Evolutionary conservation across 306 rosid species (phyloP).

Genomic region (Castanospermum australe): DNA sequence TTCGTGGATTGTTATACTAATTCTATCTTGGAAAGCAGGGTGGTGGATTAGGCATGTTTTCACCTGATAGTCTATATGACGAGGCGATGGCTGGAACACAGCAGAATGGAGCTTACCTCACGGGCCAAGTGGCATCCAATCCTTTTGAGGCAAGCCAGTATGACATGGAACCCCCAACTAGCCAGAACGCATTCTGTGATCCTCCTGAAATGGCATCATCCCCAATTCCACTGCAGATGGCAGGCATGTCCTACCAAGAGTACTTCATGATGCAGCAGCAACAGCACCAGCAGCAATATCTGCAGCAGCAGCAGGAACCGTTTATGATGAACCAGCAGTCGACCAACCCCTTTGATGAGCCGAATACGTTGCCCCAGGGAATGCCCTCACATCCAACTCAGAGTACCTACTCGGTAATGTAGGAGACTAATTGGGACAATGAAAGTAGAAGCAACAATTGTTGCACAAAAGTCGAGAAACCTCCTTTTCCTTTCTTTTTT

Average conservation of each 20-base stretch:
- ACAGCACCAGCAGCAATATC: slow-evolving; percentile 22
- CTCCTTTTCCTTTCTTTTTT: no score
- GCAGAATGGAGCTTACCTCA: slow-evolving; percentile 14
- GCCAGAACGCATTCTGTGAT: background rate
- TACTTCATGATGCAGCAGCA: slow-evolving; percentile 22
- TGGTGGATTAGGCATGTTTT: background rate
- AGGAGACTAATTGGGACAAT: background rate
- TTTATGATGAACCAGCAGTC: background rate
- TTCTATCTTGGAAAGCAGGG: slow-evolving; percentile 24
- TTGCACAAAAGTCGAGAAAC: background rate
- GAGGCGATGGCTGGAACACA: background rate
- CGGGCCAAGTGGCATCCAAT: slow-evolving; percentile 13
- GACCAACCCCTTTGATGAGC: slow-evolving; percentile 35
- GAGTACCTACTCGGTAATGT: background rate
- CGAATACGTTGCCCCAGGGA: background rate
- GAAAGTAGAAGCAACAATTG: background rate
- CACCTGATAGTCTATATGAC: background rate
- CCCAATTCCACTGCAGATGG: background rate
- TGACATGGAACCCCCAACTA: background rate
- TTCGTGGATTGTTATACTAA: background rate
- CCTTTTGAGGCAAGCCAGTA: slow-evolving; percentile 27
- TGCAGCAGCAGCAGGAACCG: background rate
- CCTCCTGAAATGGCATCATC: background rate
- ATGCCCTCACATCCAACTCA: slow-evolving; percentile 12
- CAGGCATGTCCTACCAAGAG: slow-evolving; percentile 16